phyloP scores from a whole-genome alignment of 768 basidiomycete species.

The Collybiopsis confluens region DNA sequence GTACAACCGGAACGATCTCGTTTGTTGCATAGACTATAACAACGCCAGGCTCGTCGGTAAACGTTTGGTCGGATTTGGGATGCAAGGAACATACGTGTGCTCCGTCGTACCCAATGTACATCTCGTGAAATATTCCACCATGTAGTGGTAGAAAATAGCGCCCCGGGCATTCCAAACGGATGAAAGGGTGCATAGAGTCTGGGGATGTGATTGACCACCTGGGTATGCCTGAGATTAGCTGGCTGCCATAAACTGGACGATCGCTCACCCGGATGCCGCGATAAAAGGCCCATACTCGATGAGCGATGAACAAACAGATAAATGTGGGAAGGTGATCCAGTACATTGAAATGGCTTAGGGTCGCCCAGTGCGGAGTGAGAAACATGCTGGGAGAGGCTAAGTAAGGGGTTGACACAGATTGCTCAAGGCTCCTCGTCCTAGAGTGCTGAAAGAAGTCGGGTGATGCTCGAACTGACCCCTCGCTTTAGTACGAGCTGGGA shows the following conservation, averaged over 20 bases:
- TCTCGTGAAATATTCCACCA: constrained; percentile 40
- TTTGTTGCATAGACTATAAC: constrained; percentile 30
- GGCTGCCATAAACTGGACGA: too few relatives aligned
- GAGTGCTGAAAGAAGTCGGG: too few relatives aligned
- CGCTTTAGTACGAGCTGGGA: too few relatives aligned
- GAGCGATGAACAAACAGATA: neutral
- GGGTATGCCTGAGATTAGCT: neutral
- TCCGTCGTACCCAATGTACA: constrained; percentile 33
- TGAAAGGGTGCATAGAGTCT: constrained; percentile 38
- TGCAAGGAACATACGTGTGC: constrained; percentile 21
- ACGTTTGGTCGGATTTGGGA: neutral
- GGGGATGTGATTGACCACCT: constrained; percentile 34
- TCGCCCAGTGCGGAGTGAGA: too few relatives aligned
- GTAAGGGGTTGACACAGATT: too few relatives aligned
- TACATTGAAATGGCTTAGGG: too few relatives aligned
- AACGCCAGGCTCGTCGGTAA: neutral
- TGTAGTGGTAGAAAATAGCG: constrained; percentile 30
- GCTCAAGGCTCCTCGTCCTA: too few relatives aligned
- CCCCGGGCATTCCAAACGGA: constrained; percentile 33
- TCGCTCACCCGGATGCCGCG: neutral
- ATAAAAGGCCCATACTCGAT: neutral
- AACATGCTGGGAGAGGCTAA: too few relatives aligned
- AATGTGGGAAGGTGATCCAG: too few relatives aligned
- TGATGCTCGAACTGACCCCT: too few relatives aligned
- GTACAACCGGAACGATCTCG: constrained; percentile 37